Base-by-base conservation (phyloP, 2,329 filamentous ascomycete genomes). In the Fusarium veterinarium region DNA sequence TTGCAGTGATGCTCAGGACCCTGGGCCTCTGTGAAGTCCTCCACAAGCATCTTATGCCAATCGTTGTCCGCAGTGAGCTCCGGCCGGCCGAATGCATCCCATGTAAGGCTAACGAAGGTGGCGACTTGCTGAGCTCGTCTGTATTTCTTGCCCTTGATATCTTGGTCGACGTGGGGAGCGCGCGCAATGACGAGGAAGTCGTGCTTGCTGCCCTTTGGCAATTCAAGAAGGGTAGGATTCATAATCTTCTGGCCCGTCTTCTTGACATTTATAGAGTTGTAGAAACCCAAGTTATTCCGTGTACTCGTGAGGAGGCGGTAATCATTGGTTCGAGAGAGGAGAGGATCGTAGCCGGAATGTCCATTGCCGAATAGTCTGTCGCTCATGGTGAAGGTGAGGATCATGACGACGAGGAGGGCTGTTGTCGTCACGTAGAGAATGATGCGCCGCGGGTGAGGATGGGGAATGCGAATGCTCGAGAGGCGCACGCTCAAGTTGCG, bases 1-100 rank as follows among this genome's bases (percentile, higher is more conserved):
- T 66, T 72, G 73, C 73, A 75, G 59, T 75, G 73, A 45, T 75
- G 73, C 28, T 75, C 63, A 4, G 73, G 73, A 4, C 73, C 73
- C n/a, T 69, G 65, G 10, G 33, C 23, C 14, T 69, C 66, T 13
- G 60, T 63, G n/a, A 69, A 75, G 31, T 72, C 73, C 42, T 75
- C 70, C 17, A 75, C 56, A 6, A 75, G 60, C 67, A 75, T 67
- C 41, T 66, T 75, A 28, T 70, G 69, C 73, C 73, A 75, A n/a
- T 69, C 53, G 45, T 69, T 57, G 33, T 56, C 57, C 7, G 71
- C 64, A 31, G 65, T 72, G 45, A 74, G 68, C 58, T 74, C 64
- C 6, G 72, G 72, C 37, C 71, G 71, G 33, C 72, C 71, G 44
- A 74, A 74, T 8, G 59, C 25, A 55, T 74, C 64, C 64, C 70